Evolutionary conservation across 2,329 filamentous ascomycete genomes (phyloP), one percentile per base, ranked within the genome.

Genomic region (Colletotrichum gloeosporioides): DNA sequence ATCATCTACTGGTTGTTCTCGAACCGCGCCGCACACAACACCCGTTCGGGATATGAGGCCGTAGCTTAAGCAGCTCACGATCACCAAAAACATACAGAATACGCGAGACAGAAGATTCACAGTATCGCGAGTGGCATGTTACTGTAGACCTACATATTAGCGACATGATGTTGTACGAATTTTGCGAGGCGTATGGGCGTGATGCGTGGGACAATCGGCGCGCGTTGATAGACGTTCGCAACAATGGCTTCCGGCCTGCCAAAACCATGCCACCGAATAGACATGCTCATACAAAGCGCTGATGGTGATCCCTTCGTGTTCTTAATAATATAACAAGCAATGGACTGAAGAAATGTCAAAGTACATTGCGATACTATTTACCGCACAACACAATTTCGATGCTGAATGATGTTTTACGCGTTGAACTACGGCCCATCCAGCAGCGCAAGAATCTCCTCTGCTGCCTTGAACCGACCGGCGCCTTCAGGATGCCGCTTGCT

Each of bases 1-100:
- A 83, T 92, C 80, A 84, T 93, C 83, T 93, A 93, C 85, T 93
- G 87, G 81, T 84, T 93, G 69, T 93, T 93, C 85, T 92, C 91
- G 63, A 90, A 93, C 84, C 90, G 92, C 67, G 84, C 86, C 59
- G 85, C 87, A 32, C 90, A 92, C 82, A 90, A 88, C 81, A 85
- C 85, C 49, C 86, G 86, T 59, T 83, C 86, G 12, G 88, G 88
- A n/a, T 92, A 93, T 80, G 90, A 92, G 83, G 82, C 89, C 32
- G 83, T 90, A 67, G 79, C 80, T 57, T 83, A 78, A 69, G 69
- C 29, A n/a, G 71, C 10, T n/a, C 8, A 31, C 5, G 18, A 65
- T 18, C 4, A 27, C 12, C 6, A 65, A 8, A 49, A 8, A 22
- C 3, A 4, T 49, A 6, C 10, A 13, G 6, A 22, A 13, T 7